Base-by-base conservation (phyloP, 2,329 filamentous ascomycete genomes). In the Nigrospora oryzae region DNA sequence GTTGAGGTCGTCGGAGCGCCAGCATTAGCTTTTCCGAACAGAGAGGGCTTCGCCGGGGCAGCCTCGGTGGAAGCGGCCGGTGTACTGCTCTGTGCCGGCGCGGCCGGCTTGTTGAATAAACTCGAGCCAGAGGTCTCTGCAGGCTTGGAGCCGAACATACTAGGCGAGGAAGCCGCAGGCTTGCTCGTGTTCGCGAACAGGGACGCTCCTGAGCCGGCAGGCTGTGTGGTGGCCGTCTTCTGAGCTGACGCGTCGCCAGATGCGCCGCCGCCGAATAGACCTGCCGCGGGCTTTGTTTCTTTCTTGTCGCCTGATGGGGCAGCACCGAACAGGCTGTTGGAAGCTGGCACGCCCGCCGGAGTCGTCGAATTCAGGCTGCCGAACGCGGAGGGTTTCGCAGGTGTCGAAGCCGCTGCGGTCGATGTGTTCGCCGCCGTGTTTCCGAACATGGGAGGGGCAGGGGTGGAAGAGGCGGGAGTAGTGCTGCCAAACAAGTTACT, bases 311-410 rank as follows among this genome's bases (percentile, higher is more conserved):
- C 50, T 44, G 63, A 66, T 5, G 40, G 32, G 15, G 33, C 33
- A 11, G 32, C 40, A 14, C 40, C 40, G 13, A 42, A 42, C 4
- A 42, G 10, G 28, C 14, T 41, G 34, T 11, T 16, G 15, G 64
- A 55, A 1, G 74, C 73, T 45, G 75, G 75, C n/a, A 71, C 68
- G 33, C 75, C 75, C 17, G 75, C 74, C 14, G 75, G 74, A 33
- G 75, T 78, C 3, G 74, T 78, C 15, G 75, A 78, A 44, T 66
- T 63, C 32, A 75, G 53, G n/a, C 60, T 51, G 23, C 56, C 52
- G 45, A 76, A 69, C 43, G 65, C 48, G 14, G 23, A 7, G 23
- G 73, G 68, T 57, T 77, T 77, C n/a, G 67, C 66, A 28, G 69
- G 69, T 16, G 68, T 72, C 16, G 65, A 59, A 38, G 62, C 53